Percentiles rank a stretch among this genome's conserved stretches.
Evolutionary conservation across 2,329 filamentous ascomycete species (phyloP).

Genomic region (Teratosphaeria destructans): DNA sequence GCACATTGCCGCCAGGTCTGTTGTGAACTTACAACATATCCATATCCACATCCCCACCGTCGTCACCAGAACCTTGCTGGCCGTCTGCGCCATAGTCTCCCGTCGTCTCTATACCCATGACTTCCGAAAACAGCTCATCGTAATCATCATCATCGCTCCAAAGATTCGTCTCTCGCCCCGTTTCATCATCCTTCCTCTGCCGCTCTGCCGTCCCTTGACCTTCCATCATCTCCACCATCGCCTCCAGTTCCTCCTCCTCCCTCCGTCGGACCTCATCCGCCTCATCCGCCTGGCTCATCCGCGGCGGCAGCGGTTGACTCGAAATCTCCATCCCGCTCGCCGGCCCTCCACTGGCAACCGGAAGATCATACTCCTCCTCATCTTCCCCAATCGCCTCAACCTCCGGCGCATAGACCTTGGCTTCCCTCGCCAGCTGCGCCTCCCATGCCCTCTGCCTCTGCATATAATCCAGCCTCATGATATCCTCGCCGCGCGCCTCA

Average conservation of each 20-base stretch:
- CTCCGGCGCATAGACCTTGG: conserved; percentile 21
- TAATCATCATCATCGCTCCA: conserved; percentile 53
- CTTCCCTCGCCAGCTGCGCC: conserved; percentile 29
- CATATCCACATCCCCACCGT: conserved; percentile 3
- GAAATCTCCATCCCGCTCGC: conserved; percentile 8
- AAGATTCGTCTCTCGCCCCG: conserved; percentile 13
- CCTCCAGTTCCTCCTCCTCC: conserved; percentile 36
- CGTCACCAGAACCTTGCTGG: background rate
- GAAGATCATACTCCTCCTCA: conserved; percentile 12
- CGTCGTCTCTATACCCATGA: conserved; percentile 39
- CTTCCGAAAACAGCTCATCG: conserved; percentile 54
- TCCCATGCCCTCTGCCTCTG: conserved; percentile 36
- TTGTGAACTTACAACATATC: conserved; percentile 4
- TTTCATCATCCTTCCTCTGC: conserved; percentile 15
- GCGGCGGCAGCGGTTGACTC: conserved; percentile 2
- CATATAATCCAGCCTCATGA: conserved; percentile 38
- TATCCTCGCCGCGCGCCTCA: conserved; percentile 37
- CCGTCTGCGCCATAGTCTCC: conserved; percentile 4
- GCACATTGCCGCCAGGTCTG: background rate
- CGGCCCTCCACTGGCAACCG: background rate
- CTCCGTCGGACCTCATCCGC: conserved; percentile 31
- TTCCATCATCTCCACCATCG: conserved; percentile 35
- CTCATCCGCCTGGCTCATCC: conserved; percentile 23
- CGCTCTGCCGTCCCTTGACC: conserved; percentile 12
- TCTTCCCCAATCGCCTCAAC: conserved; percentile 14